A percentile compares a stretch with the other conserved stretches of the same genome.
Evolutionary conservation across 2,329 filamentous ascomycete genomes (phyloP).

Genomic region (Hirsutella thompsonii): DNA sequence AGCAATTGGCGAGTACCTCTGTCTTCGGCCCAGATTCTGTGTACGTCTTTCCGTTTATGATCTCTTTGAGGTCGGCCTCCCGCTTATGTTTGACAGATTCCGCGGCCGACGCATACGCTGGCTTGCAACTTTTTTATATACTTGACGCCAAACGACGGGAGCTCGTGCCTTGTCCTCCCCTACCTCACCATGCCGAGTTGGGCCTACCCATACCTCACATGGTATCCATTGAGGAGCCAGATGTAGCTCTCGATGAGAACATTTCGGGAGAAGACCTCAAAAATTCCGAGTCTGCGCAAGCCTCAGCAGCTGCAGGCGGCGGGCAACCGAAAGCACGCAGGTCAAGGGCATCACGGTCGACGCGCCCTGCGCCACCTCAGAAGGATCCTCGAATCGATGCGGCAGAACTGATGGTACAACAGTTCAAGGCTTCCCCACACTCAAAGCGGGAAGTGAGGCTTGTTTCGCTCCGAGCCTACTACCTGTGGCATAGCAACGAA

Average conservation of each 20-base stretch:
- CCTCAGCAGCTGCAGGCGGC: background rate
- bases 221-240: background rate
- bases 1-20: conserved; percentile 63
- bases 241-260: background rate
- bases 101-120: conserved; percentile 74
- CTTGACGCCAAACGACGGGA: conserved; percentile 55
- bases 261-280: background rate
- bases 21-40: conserved; percentile 51
- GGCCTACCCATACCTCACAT: conserved; percentile 46
- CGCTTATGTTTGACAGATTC: conserved; percentile 40
- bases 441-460: conserved; percentile 10
- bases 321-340: background rate
- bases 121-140: conserved; percentile 57
- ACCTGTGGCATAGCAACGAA: conserved; percentile 46
- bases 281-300: background rate
- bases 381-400: conserved; percentile 28
- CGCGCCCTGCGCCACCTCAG: background rate
- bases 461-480: conserved; percentile 42
- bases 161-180: conserved; percentile 57
- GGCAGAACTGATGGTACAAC: conserved; percentile 24
- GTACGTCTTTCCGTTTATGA: conserved; percentile 31
- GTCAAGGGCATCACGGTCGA: background rate
- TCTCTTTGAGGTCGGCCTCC: background rate
- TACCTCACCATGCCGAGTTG: conserved; percentile 56
- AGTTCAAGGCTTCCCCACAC: conserved; percentile 21